phyloP scores from a whole-genome alignment of 257 asterid species.

The Gentiana macrophylla region DNA sequence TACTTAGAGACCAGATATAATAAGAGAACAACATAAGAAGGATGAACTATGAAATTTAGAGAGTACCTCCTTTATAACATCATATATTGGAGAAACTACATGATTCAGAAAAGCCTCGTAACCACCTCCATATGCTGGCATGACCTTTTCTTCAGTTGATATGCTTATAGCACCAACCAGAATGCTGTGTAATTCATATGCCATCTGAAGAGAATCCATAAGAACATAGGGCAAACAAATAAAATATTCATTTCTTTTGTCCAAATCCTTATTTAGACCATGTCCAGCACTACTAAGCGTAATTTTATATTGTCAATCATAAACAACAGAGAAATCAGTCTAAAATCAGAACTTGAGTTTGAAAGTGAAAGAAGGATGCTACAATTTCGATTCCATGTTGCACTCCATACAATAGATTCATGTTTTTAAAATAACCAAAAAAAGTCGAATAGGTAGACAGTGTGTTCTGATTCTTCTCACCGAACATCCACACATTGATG shows the following conservation, averaged over 20 bases:
- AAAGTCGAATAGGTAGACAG: too few relatives aligned
- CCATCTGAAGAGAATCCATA: constrained; percentile 57
- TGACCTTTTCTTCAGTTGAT: constrained; percentile 68
- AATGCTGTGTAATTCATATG: constrained; percentile 78
- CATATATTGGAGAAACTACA: constrained; percentile 74
- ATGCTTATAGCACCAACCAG: constrained; percentile 67
- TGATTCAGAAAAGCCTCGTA: constrained; percentile 60
- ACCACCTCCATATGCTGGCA: constrained; percentile 75
- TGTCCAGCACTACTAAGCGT: too few relatives aligned
- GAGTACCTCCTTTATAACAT: constrained; percentile 58
- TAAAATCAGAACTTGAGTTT: too few relatives aligned
- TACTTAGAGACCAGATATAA: constrained; percentile 25
- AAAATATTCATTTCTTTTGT: neutral
- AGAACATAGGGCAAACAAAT: neutral
- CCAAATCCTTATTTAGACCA: too few relatives aligned
- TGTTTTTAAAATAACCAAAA: neutral
- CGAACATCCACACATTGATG: too few relatives aligned
- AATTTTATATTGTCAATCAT: too few relatives aligned
- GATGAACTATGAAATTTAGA: constrained; percentile 9
- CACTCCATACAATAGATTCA: too few relatives aligned
- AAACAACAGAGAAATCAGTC: too few relatives aligned
- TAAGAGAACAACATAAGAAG: constrained; percentile 2
- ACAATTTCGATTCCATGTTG: too few relatives aligned
- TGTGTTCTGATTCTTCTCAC: too few relatives aligned
- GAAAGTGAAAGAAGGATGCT: too few relatives aligned